Conservation (phyloP, 805 yeast species). For the Komagataella ulmi region DNA sequence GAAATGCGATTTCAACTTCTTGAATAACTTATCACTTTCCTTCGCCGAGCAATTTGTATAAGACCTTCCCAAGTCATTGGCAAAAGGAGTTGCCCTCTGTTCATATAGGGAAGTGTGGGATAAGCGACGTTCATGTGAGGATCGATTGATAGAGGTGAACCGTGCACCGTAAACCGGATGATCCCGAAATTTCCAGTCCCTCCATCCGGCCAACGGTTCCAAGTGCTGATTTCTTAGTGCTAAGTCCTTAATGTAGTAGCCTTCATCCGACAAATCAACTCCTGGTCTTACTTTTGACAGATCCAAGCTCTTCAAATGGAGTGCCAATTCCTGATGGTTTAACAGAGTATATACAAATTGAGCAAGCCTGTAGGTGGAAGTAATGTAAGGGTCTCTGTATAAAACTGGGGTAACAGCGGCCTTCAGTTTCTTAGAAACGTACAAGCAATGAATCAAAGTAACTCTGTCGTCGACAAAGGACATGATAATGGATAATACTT, state of each 20-base stretch:
- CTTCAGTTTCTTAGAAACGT: slow-evolving; percentile 38
- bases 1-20: not conserved
- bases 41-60: not conserved
- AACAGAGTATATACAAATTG: slow-evolving; percentile 66
- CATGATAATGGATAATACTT: slow-evolving; percentile 26
- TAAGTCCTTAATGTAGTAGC: slow-evolving; percentile 3
- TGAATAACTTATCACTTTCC: not conserved
- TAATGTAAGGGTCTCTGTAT: slow-evolving; percentile 40
- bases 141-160: not conserved
- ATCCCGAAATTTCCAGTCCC: slow-evolving; percentile 76
- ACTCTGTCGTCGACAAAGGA: slow-evolving; percentile 20
- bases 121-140: not conserved
- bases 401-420: slow-evolving; percentile 37
- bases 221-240: slow-evolving; percentile 4
- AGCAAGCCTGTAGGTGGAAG: slow-evolving; percentile 67
- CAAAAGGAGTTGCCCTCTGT: not conserved
- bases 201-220: slow-evolving; percentile 64
- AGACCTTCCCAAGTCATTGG: not conserved
- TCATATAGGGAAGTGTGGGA: not conserved
- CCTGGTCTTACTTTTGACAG: slow-evolving; percentile 37
- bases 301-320: slow-evolving; percentile 42
- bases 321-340: slow-evolving; percentile 39
- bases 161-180: slow-evolving; percentile 46
- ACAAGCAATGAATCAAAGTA: slow-evolving; percentile 30
- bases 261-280: slow-evolving; percentile 9